Evolutionary conservation across 495 filamentous ascomycete genomes (phyloP).

Genomic region (Penicillium subrubescens): DNA sequence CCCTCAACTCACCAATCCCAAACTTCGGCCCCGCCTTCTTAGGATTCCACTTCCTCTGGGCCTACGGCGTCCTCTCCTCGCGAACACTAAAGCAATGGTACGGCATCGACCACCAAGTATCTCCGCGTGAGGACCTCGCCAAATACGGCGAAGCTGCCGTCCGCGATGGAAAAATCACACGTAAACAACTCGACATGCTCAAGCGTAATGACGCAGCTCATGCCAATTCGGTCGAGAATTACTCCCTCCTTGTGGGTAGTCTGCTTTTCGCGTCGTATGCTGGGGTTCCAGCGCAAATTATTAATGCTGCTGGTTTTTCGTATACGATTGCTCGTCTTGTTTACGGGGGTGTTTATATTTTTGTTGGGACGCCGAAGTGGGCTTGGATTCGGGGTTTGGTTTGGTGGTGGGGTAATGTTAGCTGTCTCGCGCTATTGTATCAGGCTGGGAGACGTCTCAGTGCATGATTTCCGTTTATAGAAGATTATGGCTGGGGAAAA

Average conservation of each 20-base stretch:
- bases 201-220: constrained; percentile 50
- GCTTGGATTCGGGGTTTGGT: constrained; percentile 21
- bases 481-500: background rate
- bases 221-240: constrained; percentile 51
- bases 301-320: constrained; percentile 29
- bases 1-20: constrained; percentile 11
- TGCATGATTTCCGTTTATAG: background rate
- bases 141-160: constrained; percentile 50
- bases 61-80: constrained; percentile 50
- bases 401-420: constrained; percentile 37
- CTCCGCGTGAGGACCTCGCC: constrained; percentile 47
- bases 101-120: constrained; percentile 52
- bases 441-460: constrained; percentile 14
- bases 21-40: constrained; percentile 46
- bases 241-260: constrained; percentile 26
- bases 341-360: constrained; percentile 29
- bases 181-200: constrained; percentile 43
- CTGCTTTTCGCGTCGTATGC: constrained; percentile 25
- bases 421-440: constrained; percentile 30
- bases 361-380: constrained; percentile 20
- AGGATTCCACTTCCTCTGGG: constrained; percentile 50
- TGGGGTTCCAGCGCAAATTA: constrained; percentile 19
- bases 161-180: constrained; percentile 49
- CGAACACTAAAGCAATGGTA: constrained; percentile 49
- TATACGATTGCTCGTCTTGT: constrained; percentile 29